phyloP scores from a whole-genome alignment of 139 green algal species.

The Nannochloris sp. region DNA sequence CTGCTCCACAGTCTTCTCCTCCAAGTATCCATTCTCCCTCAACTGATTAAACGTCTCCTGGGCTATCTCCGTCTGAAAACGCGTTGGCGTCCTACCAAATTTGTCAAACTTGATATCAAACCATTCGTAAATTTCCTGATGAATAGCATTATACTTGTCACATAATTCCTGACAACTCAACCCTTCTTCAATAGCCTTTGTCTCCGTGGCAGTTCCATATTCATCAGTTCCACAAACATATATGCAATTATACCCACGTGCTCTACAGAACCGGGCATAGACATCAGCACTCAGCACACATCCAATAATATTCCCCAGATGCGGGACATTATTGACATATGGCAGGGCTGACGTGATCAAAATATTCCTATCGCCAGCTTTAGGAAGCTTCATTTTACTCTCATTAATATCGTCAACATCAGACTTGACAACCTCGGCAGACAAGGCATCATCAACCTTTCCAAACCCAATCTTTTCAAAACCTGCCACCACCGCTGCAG shows the following conservation, averaged over 20 bases:
- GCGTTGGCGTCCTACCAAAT: slow-evolving; percentile 86
- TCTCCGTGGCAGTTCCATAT: slow-evolving; percentile 97
- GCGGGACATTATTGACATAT: slow-evolving; percentile 99
- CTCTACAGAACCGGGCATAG: slow-evolving; percentile 84
- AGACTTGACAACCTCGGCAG: slow-evolving; percentile 12
- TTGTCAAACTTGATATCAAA: slow-evolving; percentile 94
- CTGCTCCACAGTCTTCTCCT: slow-evolving; percentile 74
- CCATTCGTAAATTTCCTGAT: slow-evolving; percentile 90
- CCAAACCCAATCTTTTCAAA: background rate
- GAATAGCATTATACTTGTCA: slow-evolving; percentile 97
- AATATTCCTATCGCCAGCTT: slow-evolving; percentile 47
- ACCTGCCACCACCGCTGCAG: slow-evolving; percentile 1
- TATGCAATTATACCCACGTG: slow-evolving; percentile 79
- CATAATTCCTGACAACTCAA: slow-evolving; percentile 85
- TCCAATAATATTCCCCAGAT: slow-evolving; percentile 98
- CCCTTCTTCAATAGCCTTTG: slow-evolving; percentile 94
- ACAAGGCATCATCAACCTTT: background rate
- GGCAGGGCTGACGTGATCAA: slow-evolving; percentile 89
- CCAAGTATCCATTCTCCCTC: slow-evolving; percentile 29
- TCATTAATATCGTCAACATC: slow-evolving; percentile 31
- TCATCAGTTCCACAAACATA: slow-evolving; percentile 97
- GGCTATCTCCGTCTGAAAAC: slow-evolving; percentile 58
- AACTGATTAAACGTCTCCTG: slow-evolving; percentile 59
- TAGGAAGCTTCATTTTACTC: slow-evolving; percentile 36
- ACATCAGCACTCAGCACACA: slow-evolving; percentile 89